Evolutionary conservation across 106 monocot species (phyloP).

Genomic region (Posidonia australis): DNA sequence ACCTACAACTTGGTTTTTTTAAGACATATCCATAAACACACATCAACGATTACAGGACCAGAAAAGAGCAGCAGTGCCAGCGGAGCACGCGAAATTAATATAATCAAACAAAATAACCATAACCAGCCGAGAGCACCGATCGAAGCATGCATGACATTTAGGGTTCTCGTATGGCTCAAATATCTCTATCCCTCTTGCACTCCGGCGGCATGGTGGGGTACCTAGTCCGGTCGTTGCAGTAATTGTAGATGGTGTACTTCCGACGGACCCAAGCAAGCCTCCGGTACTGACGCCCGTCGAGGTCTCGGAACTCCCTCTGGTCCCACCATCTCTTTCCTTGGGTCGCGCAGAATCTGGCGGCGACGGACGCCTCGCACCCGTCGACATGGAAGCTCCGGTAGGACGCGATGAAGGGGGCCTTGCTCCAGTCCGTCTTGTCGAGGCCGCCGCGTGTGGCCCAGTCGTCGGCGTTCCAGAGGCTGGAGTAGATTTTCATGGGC

Average conservation of each 20-base stretch:
- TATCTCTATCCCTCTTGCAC: constrained; percentile 17
- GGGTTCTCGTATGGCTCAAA: background rate
- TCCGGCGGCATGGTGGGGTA: constrained; percentile 30
- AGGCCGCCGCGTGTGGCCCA: constrained; percentile 62
- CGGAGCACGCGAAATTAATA: no score
- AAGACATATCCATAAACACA: no score
- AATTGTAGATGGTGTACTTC: constrained; percentile 43
- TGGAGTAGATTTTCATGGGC: constrained; percentile 58
- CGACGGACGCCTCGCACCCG: constrained; percentile 12
- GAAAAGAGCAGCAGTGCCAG: no score
- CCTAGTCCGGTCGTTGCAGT: constrained; percentile 34
- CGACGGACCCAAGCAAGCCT: constrained; percentile 25
- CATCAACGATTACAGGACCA: no score
- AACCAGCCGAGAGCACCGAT: no score
- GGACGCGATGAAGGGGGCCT: constrained; percentile 39
- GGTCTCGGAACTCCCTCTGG: constrained; percentile 21
- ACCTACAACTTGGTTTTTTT: no score
- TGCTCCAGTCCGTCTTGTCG: constrained; percentile 40
- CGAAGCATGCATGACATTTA: background rate
- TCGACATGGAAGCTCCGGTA: constrained; percentile 46
- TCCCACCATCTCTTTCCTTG: constrained; percentile 42
- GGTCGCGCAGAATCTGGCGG: constrained; percentile 19
- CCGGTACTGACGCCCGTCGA: constrained; percentile 19
- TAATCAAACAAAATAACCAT: no score
- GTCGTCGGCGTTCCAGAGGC: constrained; percentile 59